Evolutionary conservation across 495 filamentous ascomycete species (phyloP).

Genomic region (Beverwykella pulmonaria): DNA sequence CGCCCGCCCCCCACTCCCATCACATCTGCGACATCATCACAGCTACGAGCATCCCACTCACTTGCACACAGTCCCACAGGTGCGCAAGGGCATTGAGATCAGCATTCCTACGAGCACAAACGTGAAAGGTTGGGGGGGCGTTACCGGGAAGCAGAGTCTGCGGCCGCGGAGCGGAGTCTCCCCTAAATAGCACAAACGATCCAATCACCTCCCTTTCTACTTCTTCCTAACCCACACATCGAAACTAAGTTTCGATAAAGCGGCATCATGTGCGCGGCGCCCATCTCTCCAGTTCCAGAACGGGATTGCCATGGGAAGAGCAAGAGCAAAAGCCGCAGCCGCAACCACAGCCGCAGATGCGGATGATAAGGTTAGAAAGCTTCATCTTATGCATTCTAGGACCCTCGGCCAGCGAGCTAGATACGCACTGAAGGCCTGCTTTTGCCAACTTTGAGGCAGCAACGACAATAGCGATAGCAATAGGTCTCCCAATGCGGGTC

Average conservation of each 20-base stretch:
- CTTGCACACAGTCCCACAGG: constrained; percentile 16
- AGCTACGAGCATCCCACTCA: constrained; percentile 2
- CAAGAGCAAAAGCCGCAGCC: not conserved
- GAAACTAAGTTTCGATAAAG: not conserved
- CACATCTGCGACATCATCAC: constrained; percentile 14
- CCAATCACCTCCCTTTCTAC: not conserved
- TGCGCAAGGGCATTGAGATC: not conserved
- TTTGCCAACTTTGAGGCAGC: constrained; percentile 12
- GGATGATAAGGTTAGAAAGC: too few species aligned
- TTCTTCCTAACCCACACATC: not conserved
- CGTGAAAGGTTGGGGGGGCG: constrained; percentile 28
- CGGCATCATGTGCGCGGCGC: not conserved
- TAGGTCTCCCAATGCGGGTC: too few species aligned
- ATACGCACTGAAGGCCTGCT: constrained; percentile 10
- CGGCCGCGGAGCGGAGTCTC: constrained; percentile 15
- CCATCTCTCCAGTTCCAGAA: not conserved
- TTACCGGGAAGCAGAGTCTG: constrained; percentile 12
- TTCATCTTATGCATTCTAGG: not conserved
- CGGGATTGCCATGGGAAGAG: not conserved
- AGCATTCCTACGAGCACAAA: not conserved
- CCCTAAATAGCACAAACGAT: not conserved
- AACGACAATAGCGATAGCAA: not conserved
- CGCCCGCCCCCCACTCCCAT: not conserved
- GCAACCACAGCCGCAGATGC: not conserved
- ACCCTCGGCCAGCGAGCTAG: not conserved